Evolutionary conservation across 2,329 filamentous ascomycete genomes (phyloP).

Genomic region (Xylaria digitata): DNA sequence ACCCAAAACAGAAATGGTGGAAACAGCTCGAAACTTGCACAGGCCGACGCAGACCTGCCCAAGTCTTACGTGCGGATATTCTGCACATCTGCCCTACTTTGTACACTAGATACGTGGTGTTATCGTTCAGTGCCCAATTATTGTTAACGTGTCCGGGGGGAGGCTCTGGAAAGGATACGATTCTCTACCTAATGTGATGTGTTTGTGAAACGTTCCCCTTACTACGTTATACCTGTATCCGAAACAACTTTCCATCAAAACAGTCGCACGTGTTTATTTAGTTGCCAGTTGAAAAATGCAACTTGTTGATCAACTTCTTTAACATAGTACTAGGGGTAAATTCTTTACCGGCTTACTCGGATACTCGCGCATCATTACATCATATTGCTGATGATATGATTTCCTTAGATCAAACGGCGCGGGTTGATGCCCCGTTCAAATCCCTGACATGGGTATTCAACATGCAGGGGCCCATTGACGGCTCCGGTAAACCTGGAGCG

Average conservation of each 20-base stretch:
- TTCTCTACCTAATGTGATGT: background rate
- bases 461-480: background rate
- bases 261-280: background rate
- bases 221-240: background rate
- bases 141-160: background rate
- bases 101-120: background rate
- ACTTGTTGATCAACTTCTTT: background rate
- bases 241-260: background rate
- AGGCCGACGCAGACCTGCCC: slow-evolving; percentile 10
- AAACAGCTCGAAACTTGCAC: background rate
- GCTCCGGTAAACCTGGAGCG: background rate
- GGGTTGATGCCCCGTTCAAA: background rate
- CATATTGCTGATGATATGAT: slow-evolving; percentile 2
- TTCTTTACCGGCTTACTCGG: background rate
- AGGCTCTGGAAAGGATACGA: too few species aligned
- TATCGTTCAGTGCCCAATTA: background rate
- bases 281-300: background rate
- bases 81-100: slow-evolving; percentile 1
- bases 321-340: slow-evolving; percentile 1
- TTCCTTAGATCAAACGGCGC: background rate
- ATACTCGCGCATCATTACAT: slow-evolving; percentile 16
- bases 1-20: background rate
- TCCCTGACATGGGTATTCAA: background rate
- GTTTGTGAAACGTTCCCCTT: background rate
- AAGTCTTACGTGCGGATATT: slow-evolving; percentile 4